Percentiles rank a stretch among this genome's conserved stretches.
These are phyloP conservation scores for Herpotrichia juniperi DNA, from an alignment of 2,329 filamentous ascomycete species.

Conservation along the genomic window DNA sequence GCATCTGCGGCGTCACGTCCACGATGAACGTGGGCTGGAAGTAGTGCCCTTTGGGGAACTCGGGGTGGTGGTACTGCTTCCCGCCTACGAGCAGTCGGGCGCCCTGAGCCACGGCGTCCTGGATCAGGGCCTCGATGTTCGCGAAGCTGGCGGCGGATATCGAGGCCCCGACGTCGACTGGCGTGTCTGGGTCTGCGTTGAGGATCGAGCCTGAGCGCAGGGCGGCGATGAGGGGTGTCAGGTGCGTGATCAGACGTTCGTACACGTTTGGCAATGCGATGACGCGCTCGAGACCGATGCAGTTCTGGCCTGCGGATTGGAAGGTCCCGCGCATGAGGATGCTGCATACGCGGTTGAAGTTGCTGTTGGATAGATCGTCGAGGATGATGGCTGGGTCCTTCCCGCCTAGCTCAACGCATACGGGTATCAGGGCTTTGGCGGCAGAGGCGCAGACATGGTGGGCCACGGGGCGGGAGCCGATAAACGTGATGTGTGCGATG, in stretches of 20 bases:
- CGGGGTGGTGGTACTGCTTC: slow-evolving; percentile 71
- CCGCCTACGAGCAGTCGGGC: slow-evolving; percentile 85
- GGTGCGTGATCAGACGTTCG: slow-evolving; percentile 69
- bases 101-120: slow-evolving; percentile 77
- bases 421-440: slow-evolving; percentile 82
- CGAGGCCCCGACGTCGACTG: slow-evolving; percentile 85
- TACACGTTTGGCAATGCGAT: slow-evolving; percentile 81
- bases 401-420: slow-evolving; percentile 90
- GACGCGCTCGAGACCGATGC: slow-evolving; percentile 94
- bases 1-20: slow-evolving; percentile 87
- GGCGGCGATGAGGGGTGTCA: slow-evolving; percentile 74
- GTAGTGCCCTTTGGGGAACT: slow-evolving; percentile 82
- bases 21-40: slow-evolving; percentile 89
- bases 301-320: slow-evolving; percentile 95
- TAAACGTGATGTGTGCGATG: slow-evolving; percentile 92
- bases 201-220: slow-evolving; percentile 78
- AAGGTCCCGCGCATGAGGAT: slow-evolving; percentile 92
- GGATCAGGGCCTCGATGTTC: slow-evolving; percentile 76
- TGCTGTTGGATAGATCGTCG: slow-evolving; percentile 71
- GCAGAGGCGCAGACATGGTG: slow-evolving; percentile 87
- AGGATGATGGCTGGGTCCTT: slow-evolving; percentile 93
- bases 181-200: slow-evolving; percentile 42
- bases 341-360: slow-evolving; percentile 74
- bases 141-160: slow-evolving; percentile 80
- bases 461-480: slow-evolving; percentile 85